Conservation (phyloP, 371 early-diverging fungal genomes). For the Batrachochytrium dendrobatidis region DNA sequence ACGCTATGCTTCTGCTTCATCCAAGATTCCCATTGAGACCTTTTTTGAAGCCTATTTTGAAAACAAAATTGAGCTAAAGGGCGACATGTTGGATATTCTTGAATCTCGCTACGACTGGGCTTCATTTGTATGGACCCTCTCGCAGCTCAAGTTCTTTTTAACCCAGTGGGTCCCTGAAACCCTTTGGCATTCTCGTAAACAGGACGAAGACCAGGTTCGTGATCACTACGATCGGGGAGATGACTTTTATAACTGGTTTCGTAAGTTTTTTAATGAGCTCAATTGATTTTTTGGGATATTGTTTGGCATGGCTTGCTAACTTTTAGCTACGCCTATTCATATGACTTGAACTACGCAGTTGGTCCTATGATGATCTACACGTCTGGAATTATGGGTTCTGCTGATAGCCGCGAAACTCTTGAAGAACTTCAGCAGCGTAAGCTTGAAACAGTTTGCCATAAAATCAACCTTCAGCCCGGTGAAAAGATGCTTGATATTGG, state of each 20-base stretch:
- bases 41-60: constrained; percentile 95
- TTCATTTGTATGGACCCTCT: constrained; percentile 71
- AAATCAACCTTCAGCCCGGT: constrained; percentile 78
- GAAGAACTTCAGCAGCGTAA: constrained; percentile 95
- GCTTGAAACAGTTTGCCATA: constrained; percentile 80
- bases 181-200: constrained; percentile 88
- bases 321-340: no score
- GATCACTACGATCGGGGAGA: constrained; percentile 97
- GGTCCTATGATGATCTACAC: constrained; percentile 95
- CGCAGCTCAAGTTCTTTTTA: constrained; percentile 85
- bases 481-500: constrained; percentile 94
- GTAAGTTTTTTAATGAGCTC: constrained; percentile 23
- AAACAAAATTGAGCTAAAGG: constrained; percentile 85
- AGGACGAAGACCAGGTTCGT: constrained; percentile 93
- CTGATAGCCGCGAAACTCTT: constrained; percentile 68
- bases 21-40: constrained; percentile 92
- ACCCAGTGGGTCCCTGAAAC: constrained; percentile 93
- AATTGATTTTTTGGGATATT: no score
- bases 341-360: no score
- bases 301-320: no score
- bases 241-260: constrained; percentile 91
- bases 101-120: constrained; percentile 95
- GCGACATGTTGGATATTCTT: constrained; percentile 75
- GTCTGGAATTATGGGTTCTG: constrained; percentile 79
- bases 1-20: constrained; percentile 65